A percentile compares a stretch with the other conserved stretches of the same genome.
Evolutionary conservation across 2,329 filamentous ascomycete species (phyloP).

Genomic region (Claviceps fusiformis): DNA sequence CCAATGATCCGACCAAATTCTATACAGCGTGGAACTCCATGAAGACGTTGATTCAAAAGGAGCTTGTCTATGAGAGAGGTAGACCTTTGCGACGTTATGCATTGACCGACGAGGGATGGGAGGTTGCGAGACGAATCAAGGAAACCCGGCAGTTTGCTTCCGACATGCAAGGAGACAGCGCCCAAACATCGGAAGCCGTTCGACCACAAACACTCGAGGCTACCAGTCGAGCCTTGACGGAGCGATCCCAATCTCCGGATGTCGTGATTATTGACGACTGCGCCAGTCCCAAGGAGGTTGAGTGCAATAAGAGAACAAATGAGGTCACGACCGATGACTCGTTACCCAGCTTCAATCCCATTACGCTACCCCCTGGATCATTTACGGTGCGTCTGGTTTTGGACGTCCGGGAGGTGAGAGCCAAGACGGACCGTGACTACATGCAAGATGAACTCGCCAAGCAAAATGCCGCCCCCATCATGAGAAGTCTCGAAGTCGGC

Average conservation of each 20-base stretch:
- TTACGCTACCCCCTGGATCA: conserved; percentile 46
- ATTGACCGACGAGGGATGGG: conserved; percentile 67
- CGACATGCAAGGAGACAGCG: conserved; percentile 9
- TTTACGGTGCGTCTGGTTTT: conserved; percentile 63
- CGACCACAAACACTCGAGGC: neutral
- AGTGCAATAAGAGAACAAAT: conserved; percentile 6
- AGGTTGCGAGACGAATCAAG: conserved; percentile 53
- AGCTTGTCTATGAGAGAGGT: conserved; percentile 58
- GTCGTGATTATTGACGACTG: conserved; percentile 1
- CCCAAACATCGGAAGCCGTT: neutral
- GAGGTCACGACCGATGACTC: conserved; percentile 7
- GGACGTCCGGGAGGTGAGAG: conserved; percentile 61
- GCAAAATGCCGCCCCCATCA: conserved; percentile 49
- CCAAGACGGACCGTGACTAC: conserved; percentile 62
- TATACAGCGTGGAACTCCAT: conserved; percentile 78
- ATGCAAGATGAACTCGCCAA: conserved; percentile 59
- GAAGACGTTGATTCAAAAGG: conserved; percentile 60
- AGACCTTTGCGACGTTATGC: conserved; percentile 54
- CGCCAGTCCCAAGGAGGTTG: neutral
- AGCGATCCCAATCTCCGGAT: conserved; percentile 10
- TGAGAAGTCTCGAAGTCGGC: conserved; percentile 57
- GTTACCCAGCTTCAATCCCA: conserved; percentile 41
- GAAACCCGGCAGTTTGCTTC: conserved; percentile 29
- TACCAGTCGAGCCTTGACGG: neutral
- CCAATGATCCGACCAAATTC: conserved; percentile 52